A percentile compares a stretch with the other conserved stretches of the same genome.
Conservation (phyloP, 306 rosid genomes). For the Nissolia schottii region DNA sequence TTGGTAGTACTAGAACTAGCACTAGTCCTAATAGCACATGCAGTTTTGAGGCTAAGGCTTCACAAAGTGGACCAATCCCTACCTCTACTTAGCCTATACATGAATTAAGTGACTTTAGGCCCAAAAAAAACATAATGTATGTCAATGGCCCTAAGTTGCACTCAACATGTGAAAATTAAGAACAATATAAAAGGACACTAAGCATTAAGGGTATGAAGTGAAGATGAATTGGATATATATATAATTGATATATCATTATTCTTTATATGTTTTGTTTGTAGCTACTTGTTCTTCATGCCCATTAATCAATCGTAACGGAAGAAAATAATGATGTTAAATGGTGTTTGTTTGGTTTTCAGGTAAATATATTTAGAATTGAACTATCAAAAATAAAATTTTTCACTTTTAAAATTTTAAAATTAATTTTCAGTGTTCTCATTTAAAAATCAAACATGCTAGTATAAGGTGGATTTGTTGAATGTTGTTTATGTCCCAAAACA, state of each 20-base stretch:
- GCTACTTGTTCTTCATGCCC: not conserved
- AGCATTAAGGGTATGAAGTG: not conserved
- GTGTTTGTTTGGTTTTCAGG: too few relatives aligned
- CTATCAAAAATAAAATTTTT: not conserved
- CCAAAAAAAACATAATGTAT: not conserved
- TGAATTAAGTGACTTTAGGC: not conserved
- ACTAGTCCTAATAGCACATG: not conserved
- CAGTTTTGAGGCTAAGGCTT: not conserved
- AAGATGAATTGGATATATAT: not conserved
- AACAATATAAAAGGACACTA: not conserved
- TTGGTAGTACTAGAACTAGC: not conserved
- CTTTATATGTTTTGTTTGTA: not conserved
- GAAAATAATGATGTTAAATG: too few relatives aligned
- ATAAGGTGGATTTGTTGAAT: not conserved
- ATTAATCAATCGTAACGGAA: too few relatives aligned
- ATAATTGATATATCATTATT: not conserved
- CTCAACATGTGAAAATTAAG: not conserved
- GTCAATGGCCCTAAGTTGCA: not conserved
- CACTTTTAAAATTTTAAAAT: too few relatives aligned
- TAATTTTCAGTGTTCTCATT: too few relatives aligned
- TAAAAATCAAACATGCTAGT: too few relatives aligned
- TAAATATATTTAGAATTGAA: too few relatives aligned
- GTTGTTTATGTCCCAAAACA: not conserved
- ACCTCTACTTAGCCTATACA: not conserved
- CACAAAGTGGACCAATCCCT: not conserved